A percentile compares a stretch with the other conserved stretches of the same genome.
phyloP scores from a whole-genome alignment of 495 filamentous ascomycete species.

The Penicillium dipodomyicola region DNA sequence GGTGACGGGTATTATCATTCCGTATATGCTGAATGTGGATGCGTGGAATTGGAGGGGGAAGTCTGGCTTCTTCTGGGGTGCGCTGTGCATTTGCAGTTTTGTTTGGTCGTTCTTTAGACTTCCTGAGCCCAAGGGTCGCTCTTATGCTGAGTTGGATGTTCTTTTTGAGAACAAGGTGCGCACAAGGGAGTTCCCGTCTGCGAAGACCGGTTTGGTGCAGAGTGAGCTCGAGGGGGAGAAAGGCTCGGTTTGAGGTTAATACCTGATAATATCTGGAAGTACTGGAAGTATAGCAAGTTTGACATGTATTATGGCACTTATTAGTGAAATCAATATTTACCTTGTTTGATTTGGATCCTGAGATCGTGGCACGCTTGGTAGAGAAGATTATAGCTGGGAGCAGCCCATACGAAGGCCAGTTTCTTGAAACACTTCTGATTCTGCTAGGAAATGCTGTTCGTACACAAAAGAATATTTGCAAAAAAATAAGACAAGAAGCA shows the following conservation, averaged over 20 bases:
- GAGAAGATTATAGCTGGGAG: neutral
- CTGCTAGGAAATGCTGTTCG: conserved; percentile 14
- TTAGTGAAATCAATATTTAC: neutral
- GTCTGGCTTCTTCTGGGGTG: conserved; percentile 67
- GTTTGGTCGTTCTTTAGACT: conserved; percentile 53
- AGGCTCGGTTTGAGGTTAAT: neutral
- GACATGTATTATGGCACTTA: neutral
- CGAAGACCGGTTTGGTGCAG: conserved; percentile 12
- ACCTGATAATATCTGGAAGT: neutral
- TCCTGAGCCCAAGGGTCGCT: conserved; percentile 59
- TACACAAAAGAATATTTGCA: conserved; percentile 23
- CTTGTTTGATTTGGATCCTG: neutral
- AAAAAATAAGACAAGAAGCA: conserved; percentile 16
- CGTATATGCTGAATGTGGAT: conserved; percentile 66
- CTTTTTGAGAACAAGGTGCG: conserved; percentile 38
- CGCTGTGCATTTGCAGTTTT: conserved; percentile 40
- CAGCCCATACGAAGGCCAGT: neutral
- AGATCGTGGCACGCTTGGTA: neutral
- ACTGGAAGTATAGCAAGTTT: neutral
- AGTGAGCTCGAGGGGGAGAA: conserved; percentile 2
- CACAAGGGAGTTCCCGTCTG: conserved; percentile 24
- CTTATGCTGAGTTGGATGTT: conserved; percentile 56
- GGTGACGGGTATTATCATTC: conserved; percentile 60
- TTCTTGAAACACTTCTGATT: conserved; percentile 10
- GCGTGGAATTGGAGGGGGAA: conserved; percentile 63